Conservation (phyloP, 257 asterid genomes). For the Marsdenia floribunda region DNA sequence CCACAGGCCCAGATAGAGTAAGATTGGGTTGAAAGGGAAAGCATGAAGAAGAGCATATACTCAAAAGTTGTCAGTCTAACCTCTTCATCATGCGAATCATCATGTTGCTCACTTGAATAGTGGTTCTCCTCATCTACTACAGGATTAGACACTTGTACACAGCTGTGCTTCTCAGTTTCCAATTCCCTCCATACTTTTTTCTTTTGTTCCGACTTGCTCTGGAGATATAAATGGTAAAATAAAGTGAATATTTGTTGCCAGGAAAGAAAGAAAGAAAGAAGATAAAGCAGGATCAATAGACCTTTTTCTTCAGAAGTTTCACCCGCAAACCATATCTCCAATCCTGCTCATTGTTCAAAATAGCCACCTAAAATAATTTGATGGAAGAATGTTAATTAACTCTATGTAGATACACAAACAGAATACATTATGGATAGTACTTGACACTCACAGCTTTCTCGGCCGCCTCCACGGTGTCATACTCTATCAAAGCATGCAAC, state of each 20-base stretch:
- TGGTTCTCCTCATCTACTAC: slow-evolving; percentile 56
- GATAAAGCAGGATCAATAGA: slow-evolving; percentile 23
- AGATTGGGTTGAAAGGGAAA: not conserved
- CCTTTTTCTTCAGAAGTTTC: slow-evolving; percentile 77
- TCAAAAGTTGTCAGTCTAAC: slow-evolving; percentile 31
- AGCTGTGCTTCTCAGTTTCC: slow-evolving; percentile 52
- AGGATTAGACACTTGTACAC: slow-evolving; percentile 39
- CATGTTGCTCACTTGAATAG: slow-evolving; percentile 49
- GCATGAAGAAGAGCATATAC: not conserved
- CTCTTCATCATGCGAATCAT: slow-evolving; percentile 76
- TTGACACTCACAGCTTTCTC: slow-evolving; percentile 84
- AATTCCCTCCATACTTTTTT: slow-evolving; percentile 61
- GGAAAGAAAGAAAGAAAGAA: slow-evolving; percentile 11
- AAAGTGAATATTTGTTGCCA: not conserved
- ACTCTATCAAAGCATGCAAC: slow-evolving; percentile 89
- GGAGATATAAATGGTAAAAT: slow-evolving; percentile 18
- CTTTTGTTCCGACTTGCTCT: slow-evolving; percentile 65
- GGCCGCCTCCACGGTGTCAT: slow-evolving; percentile 72
- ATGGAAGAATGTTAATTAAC: not conserved
- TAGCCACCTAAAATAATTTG: slow-evolving; percentile 50
- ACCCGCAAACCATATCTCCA: slow-evolving; percentile 98
- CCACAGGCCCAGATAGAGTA: too few species aligned
- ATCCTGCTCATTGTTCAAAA: slow-evolving; percentile 84
- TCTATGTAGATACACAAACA: not conserved
- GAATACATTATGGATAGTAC: slow-evolving; percentile 5